These are phyloP conservation scores for Aleurites moluccanus DNA, from an alignment of 441 rosid species.

Conservation along the genomic window DNA sequence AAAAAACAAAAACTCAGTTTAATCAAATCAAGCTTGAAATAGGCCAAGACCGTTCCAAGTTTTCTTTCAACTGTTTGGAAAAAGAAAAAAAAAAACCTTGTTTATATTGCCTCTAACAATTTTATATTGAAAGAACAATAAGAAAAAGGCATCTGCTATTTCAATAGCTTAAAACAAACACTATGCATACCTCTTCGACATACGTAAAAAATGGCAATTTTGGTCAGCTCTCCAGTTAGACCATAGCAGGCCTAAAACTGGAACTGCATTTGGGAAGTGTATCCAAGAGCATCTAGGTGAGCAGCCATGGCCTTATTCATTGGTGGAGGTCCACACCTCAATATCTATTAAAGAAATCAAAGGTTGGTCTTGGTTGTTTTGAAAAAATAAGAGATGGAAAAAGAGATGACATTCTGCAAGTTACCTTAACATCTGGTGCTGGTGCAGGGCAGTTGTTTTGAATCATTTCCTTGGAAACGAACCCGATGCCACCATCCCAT, in stretches of 20 bases:
- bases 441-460: constrained; percentile 55
- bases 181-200: not conserved
- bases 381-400: not conserved
- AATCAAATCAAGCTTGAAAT: too few relatives aligned
- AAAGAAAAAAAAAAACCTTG: too few relatives aligned
- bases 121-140: too few relatives aligned
- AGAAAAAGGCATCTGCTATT: not conserved
- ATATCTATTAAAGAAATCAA: constrained; percentile 29
- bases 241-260: constrained; percentile 38
- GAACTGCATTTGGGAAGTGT: constrained; percentile 56
- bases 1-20: too few relatives aligned
- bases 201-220: not conserved
- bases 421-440: constrained; percentile 49
- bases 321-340: constrained; percentile 70
- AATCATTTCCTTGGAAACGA: constrained; percentile 58
- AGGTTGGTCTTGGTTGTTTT: not conserved
- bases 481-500: constrained; percentile 70
- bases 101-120: too few relatives aligned
- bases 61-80: too few relatives aligned
- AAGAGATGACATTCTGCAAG: not conserved
- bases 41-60: too few relatives aligned
- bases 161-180: not conserved
- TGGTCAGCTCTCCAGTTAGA: not conserved
- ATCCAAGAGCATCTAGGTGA: constrained; percentile 54
- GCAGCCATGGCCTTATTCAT: constrained; percentile 74